These are phyloP conservation scores for Albophoma yamanashiensis DNA, from an alignment of 2,329 filamentous ascomycete species.

Conservation along the genomic window DNA sequence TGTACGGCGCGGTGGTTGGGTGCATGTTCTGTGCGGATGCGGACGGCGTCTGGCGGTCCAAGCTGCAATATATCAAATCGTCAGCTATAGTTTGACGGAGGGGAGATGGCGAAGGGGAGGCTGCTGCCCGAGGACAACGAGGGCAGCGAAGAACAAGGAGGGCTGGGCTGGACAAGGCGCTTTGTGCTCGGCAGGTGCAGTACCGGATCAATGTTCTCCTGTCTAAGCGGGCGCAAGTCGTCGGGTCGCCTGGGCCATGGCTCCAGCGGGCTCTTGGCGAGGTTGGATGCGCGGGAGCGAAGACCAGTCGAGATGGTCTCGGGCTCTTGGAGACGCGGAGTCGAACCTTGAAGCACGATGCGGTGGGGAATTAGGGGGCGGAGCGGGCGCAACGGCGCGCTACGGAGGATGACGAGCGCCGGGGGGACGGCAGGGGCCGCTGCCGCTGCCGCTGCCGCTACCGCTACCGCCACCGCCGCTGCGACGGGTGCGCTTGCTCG, in stretches of 20 bases:
- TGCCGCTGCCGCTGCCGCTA: background rate
- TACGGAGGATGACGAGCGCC: background rate
- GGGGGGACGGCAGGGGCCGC: background rate
- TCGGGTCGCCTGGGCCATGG: background rate
- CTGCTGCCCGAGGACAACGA: background rate
- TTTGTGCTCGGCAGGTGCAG: background rate
- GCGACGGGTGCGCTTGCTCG: no score
- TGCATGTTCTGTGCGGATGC: background rate
- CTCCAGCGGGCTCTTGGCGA: background rate
- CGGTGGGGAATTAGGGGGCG: background rate
- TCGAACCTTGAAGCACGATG: background rate
- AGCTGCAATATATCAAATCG: background rate
- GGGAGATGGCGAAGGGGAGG: no score
- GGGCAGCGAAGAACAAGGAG: background rate
- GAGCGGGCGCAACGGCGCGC: background rate
- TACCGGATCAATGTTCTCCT: background rate
- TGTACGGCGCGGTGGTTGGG: background rate
- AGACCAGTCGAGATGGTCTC: no score
- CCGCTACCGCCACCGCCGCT: no score
- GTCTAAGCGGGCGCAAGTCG: background rate
- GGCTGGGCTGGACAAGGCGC: background rate
- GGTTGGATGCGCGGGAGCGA: background rate
- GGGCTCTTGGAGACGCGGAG: background rate
- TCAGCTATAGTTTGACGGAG: background rate
- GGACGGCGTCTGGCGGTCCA: background rate